Evolutionary conservation across 306 rosid species (phyloP).

Genomic region (Purshia tridentata): DNA sequence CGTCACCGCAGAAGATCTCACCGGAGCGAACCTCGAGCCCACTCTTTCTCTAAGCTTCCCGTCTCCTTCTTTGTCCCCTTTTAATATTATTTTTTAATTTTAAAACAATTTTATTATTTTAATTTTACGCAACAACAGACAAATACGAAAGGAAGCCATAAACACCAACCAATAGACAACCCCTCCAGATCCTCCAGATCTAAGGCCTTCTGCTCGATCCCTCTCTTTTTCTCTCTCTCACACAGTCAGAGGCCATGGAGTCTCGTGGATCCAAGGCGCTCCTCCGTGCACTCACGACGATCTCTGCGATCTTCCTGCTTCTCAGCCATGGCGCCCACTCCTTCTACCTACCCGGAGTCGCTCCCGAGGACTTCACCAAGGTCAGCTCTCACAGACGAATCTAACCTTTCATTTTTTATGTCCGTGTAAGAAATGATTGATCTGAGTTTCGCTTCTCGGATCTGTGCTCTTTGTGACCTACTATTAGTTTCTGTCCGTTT

Average conservation of each 20-base stretch:
- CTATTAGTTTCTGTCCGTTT: conserved; percentile 19
- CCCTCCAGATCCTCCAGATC: conserved; percentile 23
- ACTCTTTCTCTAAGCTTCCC: background rate
- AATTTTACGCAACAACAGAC: conserved; percentile 14
- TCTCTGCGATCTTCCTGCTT: conserved; percentile 45
- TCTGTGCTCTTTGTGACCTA: conserved; percentile 35
- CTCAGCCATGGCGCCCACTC: conserved; percentile 58
- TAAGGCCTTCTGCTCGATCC: conserved; percentile 1
- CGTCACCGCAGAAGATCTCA: background rate
- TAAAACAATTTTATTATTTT: background rate
- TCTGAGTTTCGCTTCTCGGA: conserved; percentile 41
- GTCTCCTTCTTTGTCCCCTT: background rate
- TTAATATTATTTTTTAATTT: background rate
- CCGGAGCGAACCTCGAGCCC: background rate
- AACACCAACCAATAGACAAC: conserved; percentile 2
- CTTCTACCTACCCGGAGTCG: conserved; percentile 98
- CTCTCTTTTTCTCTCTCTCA: conserved; percentile 31
- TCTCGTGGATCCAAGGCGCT: conserved; percentile 54
- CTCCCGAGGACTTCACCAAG: conserved; percentile 89
- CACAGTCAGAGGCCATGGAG: conserved; percentile 66
- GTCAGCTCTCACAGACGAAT: conserved; percentile 36
- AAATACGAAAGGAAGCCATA: conserved; percentile 3
- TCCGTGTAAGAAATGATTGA: conserved; percentile 21
- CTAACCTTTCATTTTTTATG: background rate
- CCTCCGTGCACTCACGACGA: conserved; percentile 21